Percentiles rank a stretch among this genome's conserved stretches.
Evolutionary conservation across 208 protist genomes (phyloP).

Genomic region (Trypanosoma theileri): DNA sequence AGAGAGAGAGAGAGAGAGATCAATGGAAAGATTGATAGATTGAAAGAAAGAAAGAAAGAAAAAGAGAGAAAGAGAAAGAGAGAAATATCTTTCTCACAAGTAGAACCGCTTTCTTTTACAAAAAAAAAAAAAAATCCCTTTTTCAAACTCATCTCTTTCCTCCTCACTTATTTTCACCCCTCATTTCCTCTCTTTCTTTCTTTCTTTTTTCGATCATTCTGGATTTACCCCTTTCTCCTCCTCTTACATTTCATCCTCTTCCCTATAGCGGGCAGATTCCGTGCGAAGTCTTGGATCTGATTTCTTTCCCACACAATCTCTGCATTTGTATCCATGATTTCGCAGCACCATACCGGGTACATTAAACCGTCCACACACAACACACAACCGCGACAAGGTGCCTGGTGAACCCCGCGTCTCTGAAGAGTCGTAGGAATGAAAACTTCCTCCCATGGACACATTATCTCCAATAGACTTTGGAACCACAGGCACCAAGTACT

Average conservation of each 20-base stretch:
- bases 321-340: conserved; percentile 84
- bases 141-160: neutral
- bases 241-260: conserved; percentile 7
- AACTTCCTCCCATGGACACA: conserved; percentile 5
- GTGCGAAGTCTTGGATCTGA: conserved; percentile 55
- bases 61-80: conserved; percentile 22
- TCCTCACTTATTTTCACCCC: neutral
- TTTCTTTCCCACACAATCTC: conserved; percentile 84
- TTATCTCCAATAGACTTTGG: neutral
- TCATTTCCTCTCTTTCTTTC: conserved; percentile 5
- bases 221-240: conserved; percentile 1
- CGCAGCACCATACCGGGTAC: conserved; percentile 66
- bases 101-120: neutral
- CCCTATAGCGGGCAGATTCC: conserved; percentile 12
- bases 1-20: conserved; percentile 7
- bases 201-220: neutral
- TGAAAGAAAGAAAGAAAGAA: conserved; percentile 5
- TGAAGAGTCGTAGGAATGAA: conserved; percentile 4
- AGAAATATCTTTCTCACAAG: conserved; percentile 1
- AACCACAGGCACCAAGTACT: conserved; percentile 74
- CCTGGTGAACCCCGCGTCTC: neutral
- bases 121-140: neutral
- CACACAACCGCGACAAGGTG: conserved; percentile 49
- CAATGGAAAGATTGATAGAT: neutral
- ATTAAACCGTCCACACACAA: conserved; percentile 86